Evolutionary conservation across 805 yeast species (phyloP).

Genomic region (Helenozyma rhizophorensis): DNA sequence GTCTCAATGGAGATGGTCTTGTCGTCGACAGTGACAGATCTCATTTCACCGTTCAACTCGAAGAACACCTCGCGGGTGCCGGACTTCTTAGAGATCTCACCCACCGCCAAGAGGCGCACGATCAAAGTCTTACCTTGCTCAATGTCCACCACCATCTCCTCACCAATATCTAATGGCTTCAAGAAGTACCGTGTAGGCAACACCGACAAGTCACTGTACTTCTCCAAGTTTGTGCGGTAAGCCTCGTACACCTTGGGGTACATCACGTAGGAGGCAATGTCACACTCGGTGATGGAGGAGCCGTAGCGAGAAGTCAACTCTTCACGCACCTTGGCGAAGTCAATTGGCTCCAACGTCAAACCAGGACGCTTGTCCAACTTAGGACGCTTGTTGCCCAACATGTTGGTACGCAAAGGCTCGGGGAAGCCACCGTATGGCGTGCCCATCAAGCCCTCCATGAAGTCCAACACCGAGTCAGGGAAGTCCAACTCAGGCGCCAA

Average conservation of each 20-base stretch:
- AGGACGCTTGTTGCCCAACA: slow-evolving; percentile 88
- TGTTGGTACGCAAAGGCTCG: slow-evolving; percentile 92
- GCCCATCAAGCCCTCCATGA: slow-evolving; percentile 99
- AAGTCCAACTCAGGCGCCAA: slow-evolving; percentile 90
- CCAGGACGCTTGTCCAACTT: slow-evolving; percentile 92
- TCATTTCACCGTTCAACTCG: slow-evolving; percentile 96
- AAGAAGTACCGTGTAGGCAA: slow-evolving; percentile 90
- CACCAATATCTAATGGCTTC: slow-evolving; percentile 81
- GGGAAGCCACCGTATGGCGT: slow-evolving; percentile 99
- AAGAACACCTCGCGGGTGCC: slow-evolving; percentile 96
- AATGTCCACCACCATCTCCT: slow-evolving; percentile 83
- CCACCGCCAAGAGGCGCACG: slow-evolving; percentile 86
- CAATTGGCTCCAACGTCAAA: slow-evolving; percentile 78
- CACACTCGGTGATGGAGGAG: slow-evolving; percentile 67
- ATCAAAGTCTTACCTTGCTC: slow-evolving; percentile 94
- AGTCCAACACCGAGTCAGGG: slow-evolving; percentile 98
- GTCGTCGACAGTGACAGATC: slow-evolving; percentile 91
- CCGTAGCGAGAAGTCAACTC: slow-evolving; percentile 79
- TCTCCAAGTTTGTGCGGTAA: slow-evolving; percentile 66
- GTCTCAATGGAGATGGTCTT: slow-evolving; percentile 82
- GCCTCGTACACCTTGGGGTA: slow-evolving; percentile 96
- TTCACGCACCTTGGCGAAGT: slow-evolving; percentile 64
- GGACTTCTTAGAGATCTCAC: slow-evolving; percentile 77
- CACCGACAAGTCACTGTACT: slow-evolving; percentile 89
- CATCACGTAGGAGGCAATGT: slow-evolving; percentile 95